phyloP scores from a whole-genome alignment of 768 basidiomycete genomes.

The Trametopsis cervina region DNA sequence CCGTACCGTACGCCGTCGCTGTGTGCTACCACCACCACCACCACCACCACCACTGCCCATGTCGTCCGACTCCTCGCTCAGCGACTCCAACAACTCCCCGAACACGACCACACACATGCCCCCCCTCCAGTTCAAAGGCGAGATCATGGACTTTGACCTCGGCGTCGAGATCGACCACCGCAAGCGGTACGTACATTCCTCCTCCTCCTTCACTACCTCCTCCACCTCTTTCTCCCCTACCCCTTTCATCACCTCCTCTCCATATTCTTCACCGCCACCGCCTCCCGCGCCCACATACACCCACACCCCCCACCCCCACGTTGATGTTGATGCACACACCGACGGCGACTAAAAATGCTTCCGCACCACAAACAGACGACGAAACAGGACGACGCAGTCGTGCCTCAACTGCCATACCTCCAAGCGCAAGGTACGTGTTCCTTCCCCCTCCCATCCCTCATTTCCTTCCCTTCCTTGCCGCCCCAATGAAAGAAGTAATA shows the following conservation, averaged over 20 bases:
- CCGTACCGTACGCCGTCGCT: too few species aligned
- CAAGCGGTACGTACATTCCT: constrained; percentile 18
- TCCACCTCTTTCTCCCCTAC: not conserved
- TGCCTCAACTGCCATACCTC: constrained; percentile 89
- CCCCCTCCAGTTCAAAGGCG: constrained; percentile 60
- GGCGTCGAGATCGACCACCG: constrained; percentile 26
- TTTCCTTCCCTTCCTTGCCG: constrained; percentile 3
- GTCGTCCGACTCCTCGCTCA: constrained; percentile 10
- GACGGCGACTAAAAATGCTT: too few species aligned
- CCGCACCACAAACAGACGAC: too few species aligned
- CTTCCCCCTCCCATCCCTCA: constrained; percentile 4
- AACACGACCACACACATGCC: constrained; percentile 10
- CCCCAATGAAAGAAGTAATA: too few species aligned
- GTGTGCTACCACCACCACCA: too few species aligned
- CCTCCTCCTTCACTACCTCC: not conserved
- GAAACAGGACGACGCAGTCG: constrained; percentile 89
- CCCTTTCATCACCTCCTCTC: constrained; percentile 36
- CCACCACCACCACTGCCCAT: too few species aligned
- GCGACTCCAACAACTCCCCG: not conserved
- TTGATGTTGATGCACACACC: too few species aligned
- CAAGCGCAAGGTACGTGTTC: constrained; percentile 70
- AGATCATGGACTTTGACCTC: constrained; percentile 68
- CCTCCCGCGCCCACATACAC: too few species aligned
- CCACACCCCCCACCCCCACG: too few species aligned
- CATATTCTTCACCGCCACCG: too few species aligned